A percentile compares a stretch with the other conserved stretches of the same genome.
These are phyloP conservation scores for Syzygium jambos DNA, from an alignment of 345 rosid species.

Conservation along the genomic window DNA sequence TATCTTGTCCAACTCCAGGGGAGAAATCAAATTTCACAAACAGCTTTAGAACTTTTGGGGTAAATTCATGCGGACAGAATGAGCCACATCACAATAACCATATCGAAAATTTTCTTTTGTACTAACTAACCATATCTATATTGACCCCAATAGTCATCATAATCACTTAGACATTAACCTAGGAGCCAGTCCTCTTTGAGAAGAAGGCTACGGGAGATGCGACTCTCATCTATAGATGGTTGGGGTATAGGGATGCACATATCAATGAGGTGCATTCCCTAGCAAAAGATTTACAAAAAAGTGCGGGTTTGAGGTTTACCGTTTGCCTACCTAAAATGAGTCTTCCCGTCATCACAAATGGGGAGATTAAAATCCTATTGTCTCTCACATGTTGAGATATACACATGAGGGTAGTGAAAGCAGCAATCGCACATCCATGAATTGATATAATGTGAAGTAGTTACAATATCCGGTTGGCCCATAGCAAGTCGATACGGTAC, in stretches of 20 bases:
- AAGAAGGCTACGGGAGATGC: neutral
- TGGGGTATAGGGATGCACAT: neutral
- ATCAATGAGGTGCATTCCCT: neutral
- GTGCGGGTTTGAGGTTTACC: neutral
- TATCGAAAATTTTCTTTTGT: no score
- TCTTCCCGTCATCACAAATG: fast-evolving
- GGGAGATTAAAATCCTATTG: neutral
- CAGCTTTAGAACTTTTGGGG: neutral
- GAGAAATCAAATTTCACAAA: no score
- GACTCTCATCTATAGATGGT: fast-evolving
- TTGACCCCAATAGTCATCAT: neutral
- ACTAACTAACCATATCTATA: no score
- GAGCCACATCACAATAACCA: neutral
- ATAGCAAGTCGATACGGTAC: neutral
- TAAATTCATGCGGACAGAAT: no score
- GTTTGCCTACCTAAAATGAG: neutral
- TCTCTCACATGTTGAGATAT: neutral
- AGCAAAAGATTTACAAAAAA: neutral
- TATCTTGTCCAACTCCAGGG: no score
- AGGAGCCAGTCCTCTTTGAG: neutral
- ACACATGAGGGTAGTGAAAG: fast-evolving
- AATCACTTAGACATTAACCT: neutral
- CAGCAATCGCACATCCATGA: neutral
- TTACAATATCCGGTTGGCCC: neutral
- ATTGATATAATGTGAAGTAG: neutral